Conservation (phyloP, 2,329 filamentous ascomycete genomes). For the Neonectria neomacrospora region DNA sequence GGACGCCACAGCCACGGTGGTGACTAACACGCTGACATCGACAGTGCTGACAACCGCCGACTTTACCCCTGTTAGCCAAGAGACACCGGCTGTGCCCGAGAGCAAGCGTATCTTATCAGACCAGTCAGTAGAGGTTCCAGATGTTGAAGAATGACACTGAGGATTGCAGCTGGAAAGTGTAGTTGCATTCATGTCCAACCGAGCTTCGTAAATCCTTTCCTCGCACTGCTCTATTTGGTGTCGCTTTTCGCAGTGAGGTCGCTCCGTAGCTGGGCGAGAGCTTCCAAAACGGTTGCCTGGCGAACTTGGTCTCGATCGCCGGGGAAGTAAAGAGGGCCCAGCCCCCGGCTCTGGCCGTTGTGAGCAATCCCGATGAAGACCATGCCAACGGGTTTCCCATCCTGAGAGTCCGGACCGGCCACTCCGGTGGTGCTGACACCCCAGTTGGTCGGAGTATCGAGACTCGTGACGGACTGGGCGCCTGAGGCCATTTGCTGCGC, state of each 20-base stretch:
- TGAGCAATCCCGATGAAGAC: conserved; percentile 34
- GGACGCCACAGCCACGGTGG: no score
- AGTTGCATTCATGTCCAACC: background rate
- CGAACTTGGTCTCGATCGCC: conserved; percentile 25
- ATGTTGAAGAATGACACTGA: background rate
- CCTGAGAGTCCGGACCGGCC: conserved; percentile 27
- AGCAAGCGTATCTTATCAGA: no score
- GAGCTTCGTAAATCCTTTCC: background rate
- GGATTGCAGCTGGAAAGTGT: background rate
- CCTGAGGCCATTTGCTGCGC: conserved; percentile 37
- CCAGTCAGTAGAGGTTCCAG: no score
- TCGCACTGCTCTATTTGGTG: background rate
- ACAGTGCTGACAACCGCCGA: no score
- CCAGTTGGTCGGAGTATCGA: conserved; percentile 34
- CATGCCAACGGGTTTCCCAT: conserved; percentile 31
- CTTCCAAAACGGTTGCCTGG: conserved; percentile 17
- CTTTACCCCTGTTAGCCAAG: no score
- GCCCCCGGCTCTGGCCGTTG: background rate
- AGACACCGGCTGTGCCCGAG: no score
- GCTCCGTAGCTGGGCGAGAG: conserved; percentile 19
- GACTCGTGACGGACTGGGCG: conserved; percentile 21
- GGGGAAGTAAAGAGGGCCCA: conserved; percentile 34
- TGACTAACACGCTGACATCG: no score
- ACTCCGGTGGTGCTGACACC: conserved; percentile 33
- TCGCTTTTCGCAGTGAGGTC: background rate